Evolutionary conservation across 164 flowering plant genomes (phyloP).

Genomic region (Akebia trifoliata): DNA sequence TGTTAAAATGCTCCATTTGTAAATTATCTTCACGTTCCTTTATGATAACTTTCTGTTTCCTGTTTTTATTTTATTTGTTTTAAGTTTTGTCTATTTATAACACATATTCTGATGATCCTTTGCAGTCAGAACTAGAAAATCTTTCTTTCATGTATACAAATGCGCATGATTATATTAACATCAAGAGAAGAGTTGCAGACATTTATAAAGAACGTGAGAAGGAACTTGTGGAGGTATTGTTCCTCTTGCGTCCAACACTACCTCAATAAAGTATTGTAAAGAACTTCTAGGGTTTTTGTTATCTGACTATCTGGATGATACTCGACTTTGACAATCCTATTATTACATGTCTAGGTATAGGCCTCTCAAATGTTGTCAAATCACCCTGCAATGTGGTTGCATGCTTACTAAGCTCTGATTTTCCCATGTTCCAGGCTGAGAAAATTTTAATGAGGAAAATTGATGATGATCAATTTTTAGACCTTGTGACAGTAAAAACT

Average conservation of each 20-base stretch:
- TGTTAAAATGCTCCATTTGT: background rate
- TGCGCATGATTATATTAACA: conserved; percentile 70
- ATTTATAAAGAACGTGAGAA: conserved; percentile 81
- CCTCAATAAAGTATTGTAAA: background rate
- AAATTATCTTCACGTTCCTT: background rate
- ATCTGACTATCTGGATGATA: no score
- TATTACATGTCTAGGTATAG: background rate
- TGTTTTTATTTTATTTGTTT: background rate
- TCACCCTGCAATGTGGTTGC: background rate
- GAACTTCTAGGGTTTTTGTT: no score
- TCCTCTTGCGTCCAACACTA: background rate
- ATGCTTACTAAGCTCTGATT: background rate
- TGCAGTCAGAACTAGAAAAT: conserved; percentile 98
- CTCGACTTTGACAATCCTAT: background rate
- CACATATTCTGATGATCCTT: conserved; percentile 3
- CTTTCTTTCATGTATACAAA: conserved; percentile 94
- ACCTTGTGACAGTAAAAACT: conserved; percentile 66
- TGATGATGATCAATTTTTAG: conserved; percentile 82
- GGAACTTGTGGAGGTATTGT: conserved; percentile 78
- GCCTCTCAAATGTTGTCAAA: background rate
- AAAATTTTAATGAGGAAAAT: conserved; percentile 69
- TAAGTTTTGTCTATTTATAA: background rate
- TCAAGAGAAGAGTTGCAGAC: conserved; percentile 66
- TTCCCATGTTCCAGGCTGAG: conserved; percentile 54
- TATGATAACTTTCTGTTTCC: background rate